Evolutionary conservation across 352 stramenopile genomes (phyloP).

Genomic region (Albugo candida): DNA sequence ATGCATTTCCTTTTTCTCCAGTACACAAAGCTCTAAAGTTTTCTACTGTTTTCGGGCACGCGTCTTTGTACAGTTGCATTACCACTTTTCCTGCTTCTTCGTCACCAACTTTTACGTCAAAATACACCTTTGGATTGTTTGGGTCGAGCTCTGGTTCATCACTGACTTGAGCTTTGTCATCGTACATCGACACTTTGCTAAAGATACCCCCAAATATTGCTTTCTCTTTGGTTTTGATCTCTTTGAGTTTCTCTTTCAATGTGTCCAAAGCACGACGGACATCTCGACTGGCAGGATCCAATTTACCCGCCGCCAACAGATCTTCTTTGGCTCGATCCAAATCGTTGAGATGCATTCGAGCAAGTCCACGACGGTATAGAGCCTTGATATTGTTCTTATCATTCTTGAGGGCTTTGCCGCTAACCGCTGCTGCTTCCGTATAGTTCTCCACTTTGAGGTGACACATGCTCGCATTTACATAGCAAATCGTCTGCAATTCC

Average conservation of each 20-base stretch:
- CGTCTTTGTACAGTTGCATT: slow-evolving; percentile 93
- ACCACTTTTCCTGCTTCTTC: slow-evolving; percentile 78
- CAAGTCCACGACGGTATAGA: slow-evolving; percentile 67
- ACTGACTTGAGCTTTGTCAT: slow-evolving; percentile 87
- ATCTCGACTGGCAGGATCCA: slow-evolving; percentile 65
- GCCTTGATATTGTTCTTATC: slow-evolving; percentile 69
- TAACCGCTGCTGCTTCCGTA: slow-evolving; percentile 59
- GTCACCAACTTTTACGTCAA: slow-evolving; percentile 90
- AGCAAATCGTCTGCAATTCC: slow-evolving; percentile 75
- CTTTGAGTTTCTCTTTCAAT: slow-evolving; percentile 74
- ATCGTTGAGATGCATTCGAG: slow-evolving; percentile 68
- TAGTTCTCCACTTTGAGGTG: slow-evolving; percentile 86
- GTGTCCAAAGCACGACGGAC: slow-evolving; percentile 53
- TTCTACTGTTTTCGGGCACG: slow-evolving; percentile 92
- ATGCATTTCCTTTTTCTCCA: slow-evolving; percentile 87
- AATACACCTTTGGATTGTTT: slow-evolving; percentile 95
- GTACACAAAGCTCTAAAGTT: slow-evolving; percentile 98
- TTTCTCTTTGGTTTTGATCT: slow-evolving; percentile 91
- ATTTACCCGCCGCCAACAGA: slow-evolving; percentile 54
- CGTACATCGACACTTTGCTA: slow-evolving; percentile 92
- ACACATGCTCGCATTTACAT: slow-evolving; percentile 88
- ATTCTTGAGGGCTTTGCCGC: slow-evolving; percentile 68
- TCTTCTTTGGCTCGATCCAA: slow-evolving; percentile 77
- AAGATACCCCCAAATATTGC: slow-evolving; percentile 91
- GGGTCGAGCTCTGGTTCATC: slow-evolving; percentile 28